phyloP scores from a whole-genome alignment of 148 eudicot species.

The Fallopia convolvulus region DNA sequence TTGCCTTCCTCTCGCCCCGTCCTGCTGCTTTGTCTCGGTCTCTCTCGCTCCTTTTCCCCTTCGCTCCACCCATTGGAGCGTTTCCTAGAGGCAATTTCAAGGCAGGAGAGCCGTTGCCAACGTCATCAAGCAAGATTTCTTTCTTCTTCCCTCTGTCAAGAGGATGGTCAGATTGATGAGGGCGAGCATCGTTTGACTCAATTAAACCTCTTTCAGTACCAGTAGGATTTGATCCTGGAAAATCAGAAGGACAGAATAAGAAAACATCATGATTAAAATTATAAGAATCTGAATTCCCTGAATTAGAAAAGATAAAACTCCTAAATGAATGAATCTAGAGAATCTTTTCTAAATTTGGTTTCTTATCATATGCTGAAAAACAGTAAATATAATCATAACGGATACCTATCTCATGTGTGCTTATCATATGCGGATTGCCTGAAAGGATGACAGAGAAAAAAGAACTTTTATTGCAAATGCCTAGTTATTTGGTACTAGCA shows the following conservation, averaged over 20 bases:
- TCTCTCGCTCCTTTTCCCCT: constrained; percentile 85
- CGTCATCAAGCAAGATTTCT: constrained; percentile 76
- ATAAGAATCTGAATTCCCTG: too few species aligned
- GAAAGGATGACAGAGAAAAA: constrained; percentile 9
- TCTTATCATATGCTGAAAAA: too few species aligned
- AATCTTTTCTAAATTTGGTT: too few species aligned
- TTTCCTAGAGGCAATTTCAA: constrained; percentile 34
- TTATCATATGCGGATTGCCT: constrained; percentile 52
- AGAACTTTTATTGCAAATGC: neutral
- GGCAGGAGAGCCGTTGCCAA: constrained; percentile 37
- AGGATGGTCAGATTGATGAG: constrained; percentile 50
- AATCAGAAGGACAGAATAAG: neutral
- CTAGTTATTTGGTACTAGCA: neutral
- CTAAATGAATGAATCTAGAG: too few species aligned
- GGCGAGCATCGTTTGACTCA: constrained; percentile 32
- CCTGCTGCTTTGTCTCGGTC: constrained; percentile 30
- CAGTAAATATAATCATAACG: neutral
- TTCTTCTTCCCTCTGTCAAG: constrained; percentile 77
- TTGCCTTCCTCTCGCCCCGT: constrained; percentile 69
- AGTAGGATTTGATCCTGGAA: constrained; percentile 31
- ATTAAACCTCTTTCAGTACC: constrained; percentile 24
- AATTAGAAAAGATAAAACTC: too few species aligned
- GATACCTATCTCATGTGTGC: too few species aligned
- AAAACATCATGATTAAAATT: constrained; percentile 10
- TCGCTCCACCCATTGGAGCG: constrained; percentile 49